Percentiles rank a stretch among this genome's conserved stretches.
phyloP scores from a whole-genome alignment of 148 eudicot genomes.

The Cornus controversa region DNA sequence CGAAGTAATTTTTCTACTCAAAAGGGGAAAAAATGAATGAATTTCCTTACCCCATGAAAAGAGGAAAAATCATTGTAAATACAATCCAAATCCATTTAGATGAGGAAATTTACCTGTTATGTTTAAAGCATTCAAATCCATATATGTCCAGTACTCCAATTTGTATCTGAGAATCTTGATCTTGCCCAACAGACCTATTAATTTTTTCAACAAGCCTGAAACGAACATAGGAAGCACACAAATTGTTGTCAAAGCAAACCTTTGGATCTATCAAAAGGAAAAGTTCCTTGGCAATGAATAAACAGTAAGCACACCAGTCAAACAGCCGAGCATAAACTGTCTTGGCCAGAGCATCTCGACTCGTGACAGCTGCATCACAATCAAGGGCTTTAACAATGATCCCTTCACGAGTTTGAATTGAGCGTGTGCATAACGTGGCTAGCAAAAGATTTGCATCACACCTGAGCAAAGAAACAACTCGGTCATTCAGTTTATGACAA shows the following conservation, averaged over 20 bases:
- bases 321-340: slow-evolving; percentile 88
- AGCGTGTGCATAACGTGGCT: slow-evolving; percentile 77
- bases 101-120: slow-evolving; percentile 59
- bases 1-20: neutral
- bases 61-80: slow-evolving; percentile 1
- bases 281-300: neutral
- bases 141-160: slow-evolving; percentile 97
- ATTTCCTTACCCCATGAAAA: neutral
- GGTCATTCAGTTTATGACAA: neutral
- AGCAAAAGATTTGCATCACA: slow-evolving; percentile 78
- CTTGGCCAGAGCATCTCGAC: slow-evolving; percentile 98
- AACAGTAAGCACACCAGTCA: slow-evolving; percentile 68
- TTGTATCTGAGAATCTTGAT: slow-evolving; percentile 62
- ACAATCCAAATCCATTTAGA: neutral
- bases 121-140: slow-evolving; percentile 97
- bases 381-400: slow-evolving; percentile 85
- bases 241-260: neutral
- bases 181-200: slow-evolving; percentile 95
- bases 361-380: slow-evolving; percentile 83
- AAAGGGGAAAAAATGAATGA: neutral
- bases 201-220: slow-evolving; percentile 96
- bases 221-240: slow-evolving; percentile 14
- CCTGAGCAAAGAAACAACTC: slow-evolving; percentile 39
- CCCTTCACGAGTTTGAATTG: slow-evolving; percentile 96
- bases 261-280: neutral